Conservation (phyloP, 2,329 filamentous ascomycete genomes). For the Didymella pinodella region DNA sequence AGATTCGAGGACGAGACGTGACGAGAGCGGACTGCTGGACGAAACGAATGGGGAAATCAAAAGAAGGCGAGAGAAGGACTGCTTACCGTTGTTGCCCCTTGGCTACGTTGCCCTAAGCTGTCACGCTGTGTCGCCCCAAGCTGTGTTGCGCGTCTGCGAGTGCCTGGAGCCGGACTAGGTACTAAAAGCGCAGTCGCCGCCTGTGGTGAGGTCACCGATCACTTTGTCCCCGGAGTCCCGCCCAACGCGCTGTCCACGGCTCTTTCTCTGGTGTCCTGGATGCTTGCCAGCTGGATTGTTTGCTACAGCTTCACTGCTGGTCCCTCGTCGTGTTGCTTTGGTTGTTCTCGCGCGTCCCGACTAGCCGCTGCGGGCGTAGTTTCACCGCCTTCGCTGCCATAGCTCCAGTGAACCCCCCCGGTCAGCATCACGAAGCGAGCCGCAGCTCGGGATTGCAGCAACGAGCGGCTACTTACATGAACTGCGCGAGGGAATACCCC, state of each 20-base stretch:
- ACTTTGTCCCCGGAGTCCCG: slow-evolving; percentile 12
- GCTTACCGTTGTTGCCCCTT: slow-evolving; percentile 17
- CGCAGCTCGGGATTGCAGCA: slow-evolving; percentile 27
- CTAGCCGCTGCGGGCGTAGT: slow-evolving; percentile 25
- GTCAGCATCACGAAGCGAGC: slow-evolving; percentile 21
- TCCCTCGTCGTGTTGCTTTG: slow-evolving; percentile 4
- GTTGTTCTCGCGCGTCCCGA: slow-evolving; percentile 24
- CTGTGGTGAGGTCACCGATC: slow-evolving; percentile 20
- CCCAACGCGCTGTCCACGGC: background rate
- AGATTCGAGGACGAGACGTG: background rate
- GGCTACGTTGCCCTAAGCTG: slow-evolving; percentile 8
- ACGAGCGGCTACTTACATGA: slow-evolving; percentile 44
- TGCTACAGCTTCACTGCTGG: slow-evolving; percentile 1
- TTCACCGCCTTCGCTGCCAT: slow-evolving; percentile 20
- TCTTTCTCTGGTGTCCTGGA: background rate
- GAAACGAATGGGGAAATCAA: slow-evolving; percentile 9
- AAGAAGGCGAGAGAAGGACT: background rate
- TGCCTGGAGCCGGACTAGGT: slow-evolving; percentile 37
- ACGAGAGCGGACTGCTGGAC: slow-evolving; percentile 5
- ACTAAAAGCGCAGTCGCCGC: slow-evolving; percentile 28
- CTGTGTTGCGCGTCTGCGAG: slow-evolving; percentile 44
- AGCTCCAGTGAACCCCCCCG: slow-evolving; percentile 31
- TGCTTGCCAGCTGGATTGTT: background rate
- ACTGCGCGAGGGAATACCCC: slow-evolving; percentile 21
- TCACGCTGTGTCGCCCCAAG: slow-evolving; percentile 2